phyloP scores from a whole-genome alignment of 2,329 filamentous ascomycete genomes.

The Colletotrichum orchidophilum region DNA sequence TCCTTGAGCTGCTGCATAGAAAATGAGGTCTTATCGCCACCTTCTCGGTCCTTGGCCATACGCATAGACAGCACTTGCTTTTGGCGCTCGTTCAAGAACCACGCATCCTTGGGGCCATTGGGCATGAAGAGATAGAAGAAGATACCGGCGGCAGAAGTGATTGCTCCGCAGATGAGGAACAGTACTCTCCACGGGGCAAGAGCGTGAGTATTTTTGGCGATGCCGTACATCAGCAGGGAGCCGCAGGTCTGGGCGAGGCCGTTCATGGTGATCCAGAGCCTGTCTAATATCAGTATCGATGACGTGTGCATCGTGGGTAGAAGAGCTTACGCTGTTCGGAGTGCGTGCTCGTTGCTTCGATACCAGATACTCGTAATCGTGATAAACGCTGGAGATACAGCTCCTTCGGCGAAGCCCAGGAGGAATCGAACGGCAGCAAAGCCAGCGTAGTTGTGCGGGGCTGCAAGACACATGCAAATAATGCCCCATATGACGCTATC shows the following conservation, averaged over 20 bases:
- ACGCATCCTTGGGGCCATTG: slow-evolving; percentile 53
- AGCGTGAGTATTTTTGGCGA: slow-evolving; percentile 51
- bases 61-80: slow-evolving; percentile 49
- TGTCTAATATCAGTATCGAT: slow-evolving; percentile 23
- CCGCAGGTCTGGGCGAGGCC: slow-evolving; percentile 42
- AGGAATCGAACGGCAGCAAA: slow-evolving; percentile 52
- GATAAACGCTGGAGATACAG: slow-evolving; percentile 45
- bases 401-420: slow-evolving; percentile 49
- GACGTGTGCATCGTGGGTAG: fast-evolving
- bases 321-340: slow-evolving; percentile 37
- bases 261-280: slow-evolving; percentile 44
- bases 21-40: slow-evolving; percentile 52
- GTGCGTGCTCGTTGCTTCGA: slow-evolving; percentile 41
- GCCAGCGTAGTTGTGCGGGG: slow-evolving; percentile 48
- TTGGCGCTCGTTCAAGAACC: slow-evolving; percentile 57
- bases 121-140: slow-evolving; percentile 59
- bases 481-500: slow-evolving; percentile 52
- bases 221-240: slow-evolving; percentile 46
- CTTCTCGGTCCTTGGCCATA: slow-evolving; percentile 44
- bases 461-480: slow-evolving; percentile 55
- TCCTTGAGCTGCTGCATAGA: slow-evolving; percentile 54
- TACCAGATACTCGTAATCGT: slow-evolving; percentile 46
- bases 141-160: slow-evolving; percentile 53
- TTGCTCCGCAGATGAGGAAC: slow-evolving; percentile 59
- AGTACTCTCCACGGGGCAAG: slow-evolving; percentile 57